phyloP scores from a whole-genome alignment of 768 basidiomycete genomes.

The Suillus variegatus region DNA sequence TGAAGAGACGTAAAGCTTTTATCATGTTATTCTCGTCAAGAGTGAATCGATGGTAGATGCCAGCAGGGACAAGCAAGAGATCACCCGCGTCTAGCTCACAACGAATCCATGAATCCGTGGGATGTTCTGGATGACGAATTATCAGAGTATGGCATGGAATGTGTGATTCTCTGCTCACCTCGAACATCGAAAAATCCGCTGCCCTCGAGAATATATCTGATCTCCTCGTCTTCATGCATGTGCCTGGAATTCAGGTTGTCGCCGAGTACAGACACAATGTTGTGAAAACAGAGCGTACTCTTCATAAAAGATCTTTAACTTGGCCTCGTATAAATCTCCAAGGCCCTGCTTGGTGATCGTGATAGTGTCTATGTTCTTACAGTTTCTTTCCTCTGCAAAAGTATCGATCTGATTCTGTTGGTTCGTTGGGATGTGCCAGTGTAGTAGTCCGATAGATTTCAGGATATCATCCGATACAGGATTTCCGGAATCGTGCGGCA shows the following conservation, averaged over 20 bases:
- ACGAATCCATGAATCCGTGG: conserved; percentile 79
- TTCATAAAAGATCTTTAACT: conserved; percentile 80
- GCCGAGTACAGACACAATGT: background rate
- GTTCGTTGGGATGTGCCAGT: conserved; percentile 63
- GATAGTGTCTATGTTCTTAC: conserved; percentile 84
- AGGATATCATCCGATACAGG: conserved; percentile 55
- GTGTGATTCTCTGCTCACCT: conserved; percentile 45
- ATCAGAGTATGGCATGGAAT: background rate
- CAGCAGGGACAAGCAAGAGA: conserved; percentile 83
- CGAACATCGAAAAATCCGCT: conserved; percentile 92
- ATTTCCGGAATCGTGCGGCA: conserved; percentile 72
- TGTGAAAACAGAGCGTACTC: conserved; percentile 52
- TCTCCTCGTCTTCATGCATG: conserved; percentile 96
- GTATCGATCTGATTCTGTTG: conserved; percentile 55
- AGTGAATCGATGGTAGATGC: conserved; percentile 95
- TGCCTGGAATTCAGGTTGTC: conserved; percentile 49
- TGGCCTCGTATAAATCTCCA: conserved; percentile 80
- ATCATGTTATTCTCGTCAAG: conserved; percentile 76
- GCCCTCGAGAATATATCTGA: conserved; percentile 83
- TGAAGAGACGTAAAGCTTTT: conserved; percentile 82
- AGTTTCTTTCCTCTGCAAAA: conserved; percentile 67
- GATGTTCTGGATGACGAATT: conserved; percentile 46
- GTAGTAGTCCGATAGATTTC: conserved; percentile 58
- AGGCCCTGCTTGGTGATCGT: conserved; percentile 77
- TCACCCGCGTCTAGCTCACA: conserved; percentile 77